These are phyloP conservation scores for Crepidotus variabilis DNA, from an alignment of 768 basidiomycete genomes.

Conservation along the genomic window DNA sequence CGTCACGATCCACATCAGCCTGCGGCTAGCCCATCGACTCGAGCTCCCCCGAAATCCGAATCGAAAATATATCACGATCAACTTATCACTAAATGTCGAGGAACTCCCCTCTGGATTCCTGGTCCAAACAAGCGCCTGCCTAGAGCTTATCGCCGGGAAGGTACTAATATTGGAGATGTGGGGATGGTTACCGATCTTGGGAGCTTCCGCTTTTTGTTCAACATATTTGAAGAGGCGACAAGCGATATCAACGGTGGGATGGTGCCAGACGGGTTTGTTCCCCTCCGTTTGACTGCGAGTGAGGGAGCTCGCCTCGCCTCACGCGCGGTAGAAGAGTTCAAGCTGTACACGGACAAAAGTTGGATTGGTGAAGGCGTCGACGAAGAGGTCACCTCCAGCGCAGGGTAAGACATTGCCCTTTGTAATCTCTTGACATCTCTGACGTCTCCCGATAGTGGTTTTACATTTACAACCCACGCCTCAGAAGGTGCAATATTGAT, in stretches of 20 bases:
- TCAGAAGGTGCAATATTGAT: constrained; percentile 18
- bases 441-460: too few species aligned
- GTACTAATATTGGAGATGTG: constrained; percentile 13
- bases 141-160: constrained; percentile 3
- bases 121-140: constrained; percentile 9
- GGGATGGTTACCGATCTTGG: constrained; percentile 9
- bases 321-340: too few species aligned
- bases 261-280: constrained; percentile 6
- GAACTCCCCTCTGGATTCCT: constrained; percentile 13
- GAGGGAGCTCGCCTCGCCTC: too few species aligned
- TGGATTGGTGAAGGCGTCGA: constrained; percentile 1
- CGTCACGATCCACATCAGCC: too few species aligned
- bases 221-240: constrained; percentile 1
- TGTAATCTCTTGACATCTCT: too few species aligned
- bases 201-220: constrained; percentile 12
- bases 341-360: not conserved
- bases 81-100: constrained; percentile 4
- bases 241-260: constrained; percentile 4
- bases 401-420: too few species aligned
- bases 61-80: constrained; percentile 9
- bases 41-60: not conserved
- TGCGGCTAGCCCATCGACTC: too few species aligned
- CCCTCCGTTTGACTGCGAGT: not conserved
- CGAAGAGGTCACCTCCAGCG: too few species aligned
- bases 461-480: constrained; percentile 10